Conservation (phyloP, 345 rosid species). For the Populus nigra region DNA sequence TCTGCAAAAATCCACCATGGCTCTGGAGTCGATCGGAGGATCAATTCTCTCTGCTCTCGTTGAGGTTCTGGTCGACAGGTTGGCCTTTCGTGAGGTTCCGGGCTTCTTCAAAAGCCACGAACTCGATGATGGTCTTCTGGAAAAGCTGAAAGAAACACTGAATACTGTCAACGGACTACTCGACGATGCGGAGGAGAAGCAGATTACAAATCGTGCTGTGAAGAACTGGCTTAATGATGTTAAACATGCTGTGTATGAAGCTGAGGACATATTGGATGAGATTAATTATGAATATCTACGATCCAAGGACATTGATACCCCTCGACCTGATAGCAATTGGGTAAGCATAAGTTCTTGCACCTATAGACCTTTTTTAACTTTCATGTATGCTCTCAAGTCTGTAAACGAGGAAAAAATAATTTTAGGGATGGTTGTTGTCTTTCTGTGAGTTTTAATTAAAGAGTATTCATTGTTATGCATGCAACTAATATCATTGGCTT, state of each 20-base stretch:
- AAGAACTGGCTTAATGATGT: conserved; percentile 19
- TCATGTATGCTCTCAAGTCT: no score
- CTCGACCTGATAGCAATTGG: background rate
- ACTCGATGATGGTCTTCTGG: background rate
- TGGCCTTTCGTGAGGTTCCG: background rate
- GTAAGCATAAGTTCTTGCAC: background rate
- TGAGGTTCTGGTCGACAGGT: conserved; percentile 6
- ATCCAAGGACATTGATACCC: background rate
- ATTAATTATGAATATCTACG: conserved; percentile 4
- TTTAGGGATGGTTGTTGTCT: no score
- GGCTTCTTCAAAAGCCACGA: conserved; percentile 2
- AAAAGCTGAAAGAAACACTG: background rate
- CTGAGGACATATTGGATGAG: conserved; percentile 24
- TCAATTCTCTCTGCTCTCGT: conserved; percentile 9
- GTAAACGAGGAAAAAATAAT: no score
- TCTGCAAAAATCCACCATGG: conserved; percentile 6
- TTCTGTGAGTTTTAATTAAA: no score
- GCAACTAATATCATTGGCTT: no score
- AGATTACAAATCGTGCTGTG: background rate
- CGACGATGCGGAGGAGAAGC: conserved; percentile 24
- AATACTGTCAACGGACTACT: conserved; percentile 2
- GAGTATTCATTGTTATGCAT: no score
- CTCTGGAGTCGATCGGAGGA: background rate
- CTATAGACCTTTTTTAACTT: no score
- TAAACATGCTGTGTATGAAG: conserved; percentile 19